Evolutionary conservation across 768 basidiomycete species (phyloP), one percentile per base, ranked within the genome.

Genomic region (Phaffia tasmanica): DNA sequence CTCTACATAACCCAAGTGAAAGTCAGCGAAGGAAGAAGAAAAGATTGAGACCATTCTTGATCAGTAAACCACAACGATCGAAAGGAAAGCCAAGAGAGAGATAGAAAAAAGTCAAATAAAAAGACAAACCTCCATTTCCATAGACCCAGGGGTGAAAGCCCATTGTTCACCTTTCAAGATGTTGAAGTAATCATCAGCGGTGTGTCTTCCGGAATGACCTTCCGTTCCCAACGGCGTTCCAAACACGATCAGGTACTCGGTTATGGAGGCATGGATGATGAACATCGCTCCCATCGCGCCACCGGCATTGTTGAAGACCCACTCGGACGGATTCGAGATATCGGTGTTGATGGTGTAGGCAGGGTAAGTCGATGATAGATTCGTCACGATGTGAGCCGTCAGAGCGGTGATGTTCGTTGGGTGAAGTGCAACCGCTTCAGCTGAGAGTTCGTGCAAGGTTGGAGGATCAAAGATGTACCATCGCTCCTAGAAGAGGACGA

Each of bases 241-340:
- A 70, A 95, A 95, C 71, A 97, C 86, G 72, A 77, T 76, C 57
- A 78, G 62, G 73, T 94, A 99, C 79, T 99, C 95, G 14, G 94
- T 97, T 72, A 99, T 86, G 78, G 85, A 87, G 21, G 94, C 90
- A 73, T 98, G 95, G 70, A 98, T 89, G 77, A 98, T 82, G 76
- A 92, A 95, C 94, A 99, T 97, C 73, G 62, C 51, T 4, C 92
- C 92, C 93, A 94, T 97, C 0, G 92, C 92, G 68, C 95, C 95
- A 15, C 93, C 95, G 0, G 94, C 93, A 72, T 97, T 98, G 80
- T 85, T 97, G 78, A 94, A 88, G 29, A 95, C 83, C 94, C 94
- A 97, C 73, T 97, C 92, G 48, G 79, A 79, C 25, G 81, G 74
- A 68, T 77, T 70, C 30, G 63, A 42, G 48, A 73, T 75, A 70